Evolutionary conservation across 2,329 filamentous ascomycete species (phyloP).

Genomic region (Chrysoporthe puriensis): DNA sequence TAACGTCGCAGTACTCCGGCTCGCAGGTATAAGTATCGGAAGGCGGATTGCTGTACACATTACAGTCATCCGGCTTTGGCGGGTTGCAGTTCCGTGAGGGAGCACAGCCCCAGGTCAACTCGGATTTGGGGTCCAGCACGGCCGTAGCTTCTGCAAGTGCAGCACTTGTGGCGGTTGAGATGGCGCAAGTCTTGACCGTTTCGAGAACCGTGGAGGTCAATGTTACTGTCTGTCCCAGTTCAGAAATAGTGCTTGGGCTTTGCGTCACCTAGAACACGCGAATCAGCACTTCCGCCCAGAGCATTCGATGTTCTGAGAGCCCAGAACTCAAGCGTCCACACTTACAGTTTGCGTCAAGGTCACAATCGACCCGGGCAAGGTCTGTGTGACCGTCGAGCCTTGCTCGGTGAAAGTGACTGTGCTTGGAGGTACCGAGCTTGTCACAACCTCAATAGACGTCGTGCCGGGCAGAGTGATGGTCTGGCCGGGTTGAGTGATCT

Average conservation of each 20-base stretch:
- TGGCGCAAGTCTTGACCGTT: conserved; percentile 46
- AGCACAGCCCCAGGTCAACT: conserved; percentile 57
- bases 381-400: conserved; percentile 31
- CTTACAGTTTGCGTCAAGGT: conserved; percentile 29
- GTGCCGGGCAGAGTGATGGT: conserved; percentile 7
- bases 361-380: conserved; percentile 33
- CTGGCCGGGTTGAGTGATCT: conserved; percentile 11
- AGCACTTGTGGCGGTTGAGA: conserved; percentile 44
- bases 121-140: conserved; percentile 41
- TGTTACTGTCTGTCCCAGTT: conserved; percentile 34
- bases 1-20: conserved; percentile 47
- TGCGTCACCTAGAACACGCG: conserved; percentile 1
- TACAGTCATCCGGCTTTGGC: conserved; percentile 53
- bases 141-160: conserved; percentile 18
- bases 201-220: conserved; percentile 40
- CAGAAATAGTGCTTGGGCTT: conserved; percentile 31
- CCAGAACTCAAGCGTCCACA: background rate
- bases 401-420: conserved; percentile 34
- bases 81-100: conserved; percentile 58
- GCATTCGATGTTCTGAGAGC: too few relatives aligned
- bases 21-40: conserved; percentile 51
- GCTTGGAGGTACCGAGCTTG: conserved; percentile 31
- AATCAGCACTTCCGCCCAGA: background rate
- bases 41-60: conserved; percentile 55
- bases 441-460: conserved; percentile 18